Evolutionary conservation across 306 rosid genomes (phyloP), one percentile per base, ranked within the genome.

Genomic region (Hippophae gyantsensis): DNA sequence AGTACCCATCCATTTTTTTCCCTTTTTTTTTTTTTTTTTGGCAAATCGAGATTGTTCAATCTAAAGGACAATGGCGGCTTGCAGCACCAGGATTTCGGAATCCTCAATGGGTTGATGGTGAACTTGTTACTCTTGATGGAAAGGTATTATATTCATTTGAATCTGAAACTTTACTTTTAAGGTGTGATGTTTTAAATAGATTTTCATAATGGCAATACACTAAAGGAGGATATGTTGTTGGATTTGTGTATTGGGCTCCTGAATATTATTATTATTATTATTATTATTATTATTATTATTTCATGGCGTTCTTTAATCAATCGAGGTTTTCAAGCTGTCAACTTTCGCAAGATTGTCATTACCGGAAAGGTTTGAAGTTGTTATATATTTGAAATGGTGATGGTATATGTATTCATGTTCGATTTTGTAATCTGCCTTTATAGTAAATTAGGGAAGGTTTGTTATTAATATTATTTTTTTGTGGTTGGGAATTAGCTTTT

Each of bases 21-120:
- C 18, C 0, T 0, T 18, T 18, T 18, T 69, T 49, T 18, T 18
- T 18, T 69, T 49, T 68, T 57, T n/a, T 63, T 52, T 49, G 53
- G 47, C 72, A 67, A 50, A 63, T 57, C 77, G 23, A 92, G 99
- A 72, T 92, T 78, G 99, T 93, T 71, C 86, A 95, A 63, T 92
- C 83, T 58, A 92, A 85, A 75, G 99, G 99, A 60, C 96, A 92
- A 73, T 95, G 99, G 64, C 81, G 95, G 84, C 87, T 88, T 75
- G 95, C 96, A 71, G 99, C 82, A 65, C 95, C 93, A 53, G 96
- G 98, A 32, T 87, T 90, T 71, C 86, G 78, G 75, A 86, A 88
- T 77, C 93, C 99, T 71, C 86, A 87, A 63, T 92, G 99, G 99
- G 96, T 92, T 54, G 96, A 92, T 56, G 99, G 99, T 57, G 99